These are phyloP conservation scores for Nakazawaea laoshanensis DNA, from an alignment of 805 yeast species.

Conservation along the genomic window DNA sequence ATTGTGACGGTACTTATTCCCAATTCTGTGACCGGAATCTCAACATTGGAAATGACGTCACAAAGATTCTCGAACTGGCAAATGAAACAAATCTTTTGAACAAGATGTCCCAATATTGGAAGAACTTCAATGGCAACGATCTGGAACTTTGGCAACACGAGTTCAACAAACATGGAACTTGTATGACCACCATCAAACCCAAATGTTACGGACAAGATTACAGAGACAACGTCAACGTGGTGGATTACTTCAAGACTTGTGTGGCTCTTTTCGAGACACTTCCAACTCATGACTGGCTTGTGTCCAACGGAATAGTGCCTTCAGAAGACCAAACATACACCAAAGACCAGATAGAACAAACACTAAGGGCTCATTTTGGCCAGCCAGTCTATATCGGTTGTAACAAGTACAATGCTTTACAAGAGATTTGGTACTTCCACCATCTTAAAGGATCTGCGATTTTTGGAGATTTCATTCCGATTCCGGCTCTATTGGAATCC, in stretches of 20 bases:
- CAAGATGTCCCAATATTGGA: constrained; percentile 61
- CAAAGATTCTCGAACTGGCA: constrained; percentile 33
- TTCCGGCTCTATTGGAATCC: constrained; percentile 47
- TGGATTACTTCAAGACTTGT: constrained; percentile 60
- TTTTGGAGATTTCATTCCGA: constrained; percentile 54
- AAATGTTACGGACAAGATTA: constrained; percentile 45
- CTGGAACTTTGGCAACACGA: constrained; percentile 81
- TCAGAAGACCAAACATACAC: constrained; percentile 47
- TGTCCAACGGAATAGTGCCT: constrained; percentile 67
- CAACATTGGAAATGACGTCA: constrained; percentile 39
- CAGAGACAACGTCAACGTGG: constrained; percentile 36
- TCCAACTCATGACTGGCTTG: constrained; percentile 62
- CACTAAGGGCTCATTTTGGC: constrained; percentile 42
- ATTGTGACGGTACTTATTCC: constrained; percentile 73
- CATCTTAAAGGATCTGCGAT: constrained; percentile 65
- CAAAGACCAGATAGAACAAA: constrained; percentile 42
- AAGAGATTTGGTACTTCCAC: constrained; percentile 78
- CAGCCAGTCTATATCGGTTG: constrained; percentile 55
- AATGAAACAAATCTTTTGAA: constrained; percentile 44
- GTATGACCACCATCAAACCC: constrained; percentile 74
- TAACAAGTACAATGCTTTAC: constrained; percentile 40
- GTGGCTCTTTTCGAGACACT: constrained; percentile 47
- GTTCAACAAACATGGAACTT: constrained; percentile 90
- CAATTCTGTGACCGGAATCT: constrained; percentile 67
- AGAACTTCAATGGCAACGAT: constrained; percentile 61